Base-by-base conservation (phyloP, 768 basidiomycete species). In the Mycena alexandri region DNA sequence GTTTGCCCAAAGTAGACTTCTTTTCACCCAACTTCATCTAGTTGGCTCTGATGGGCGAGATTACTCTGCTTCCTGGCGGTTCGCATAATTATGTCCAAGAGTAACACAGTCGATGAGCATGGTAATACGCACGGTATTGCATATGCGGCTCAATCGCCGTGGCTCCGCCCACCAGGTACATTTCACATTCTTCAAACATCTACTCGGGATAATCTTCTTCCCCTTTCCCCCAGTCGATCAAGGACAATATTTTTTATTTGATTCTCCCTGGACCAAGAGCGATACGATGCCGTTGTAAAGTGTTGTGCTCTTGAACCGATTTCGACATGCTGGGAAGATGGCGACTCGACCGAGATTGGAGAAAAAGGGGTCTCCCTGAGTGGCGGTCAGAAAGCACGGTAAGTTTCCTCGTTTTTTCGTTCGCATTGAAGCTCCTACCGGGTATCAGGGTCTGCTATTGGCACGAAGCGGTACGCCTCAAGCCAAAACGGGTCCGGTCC, bases 161-260 rank as follows among this genome's bases (percentile, higher is more conserved):
- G 89, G 89, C 76, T 91, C 29, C 59, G 25, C 12, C n/a, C 48
- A 53, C 94, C 75, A 88, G 85, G 38, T 38, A 38, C 38, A 14
- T 38, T n/a, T 38, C 38, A 9, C 38, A 38, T 38, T 9, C 3
- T 29, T 29, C 29, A 29, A 29, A 3, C 6, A 6, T 29, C 29
- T 3, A 3, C 29, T 3, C 29, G 29, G 6, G 29, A 29, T 29
- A 29, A 29, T 29, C 29, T 3, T 29, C n/a, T n/a, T n/a, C n/a
- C n/a, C n/a, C 6, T 29, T 6, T 11, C n/a, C 38, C 38, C 38
- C 38, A 38, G 38, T 38, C 91, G 0, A 91, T 93, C 60, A 82
- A 79, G 76, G 90, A 93, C 47, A 97, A 96, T 74, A 91, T n/a
- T n/a, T 97, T 63, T 78, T 92, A 55, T 96, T 97, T 68, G 94